Evolutionary conservation across 768 basidiomycete species (phyloP).

Genomic region (Podaxis sp.): DNA sequence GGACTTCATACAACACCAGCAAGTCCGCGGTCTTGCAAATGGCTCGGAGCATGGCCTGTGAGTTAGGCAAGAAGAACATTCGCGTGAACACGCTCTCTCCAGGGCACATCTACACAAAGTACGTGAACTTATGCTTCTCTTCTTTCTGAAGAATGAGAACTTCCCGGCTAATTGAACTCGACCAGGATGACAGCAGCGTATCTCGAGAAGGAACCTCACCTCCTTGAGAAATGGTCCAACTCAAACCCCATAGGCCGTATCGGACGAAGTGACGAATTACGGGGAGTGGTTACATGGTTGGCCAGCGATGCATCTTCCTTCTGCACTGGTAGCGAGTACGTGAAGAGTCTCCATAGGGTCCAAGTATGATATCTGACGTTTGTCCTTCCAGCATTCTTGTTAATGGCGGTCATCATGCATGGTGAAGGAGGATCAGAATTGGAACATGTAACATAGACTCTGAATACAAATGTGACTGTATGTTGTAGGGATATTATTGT

Average conservation of each 20-base stretch:
- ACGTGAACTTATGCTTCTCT: slow-evolving; percentile 13
- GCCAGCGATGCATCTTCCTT: slow-evolving; percentile 75
- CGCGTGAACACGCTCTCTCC: slow-evolving; percentile 78
- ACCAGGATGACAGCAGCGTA: slow-evolving; percentile 73
- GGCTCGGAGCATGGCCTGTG: slow-evolving; percentile 81
- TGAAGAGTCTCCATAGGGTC: slow-evolving; percentile 20
- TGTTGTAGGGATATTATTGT: not conserved
- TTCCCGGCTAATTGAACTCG: not conserved
- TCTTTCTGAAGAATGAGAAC: not conserved
- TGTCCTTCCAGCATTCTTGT: slow-evolving; percentile 48
- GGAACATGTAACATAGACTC: not conserved
- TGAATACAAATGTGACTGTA: slow-evolving; percentile 30
- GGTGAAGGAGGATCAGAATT: slow-evolving; percentile 35
- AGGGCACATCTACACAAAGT: slow-evolving; percentile 74
- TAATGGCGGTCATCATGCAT: slow-evolving; percentile 61
- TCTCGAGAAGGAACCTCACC: slow-evolving; percentile 61
- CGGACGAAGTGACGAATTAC: slow-evolving; percentile 69
- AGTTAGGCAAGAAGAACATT: slow-evolving; percentile 63
- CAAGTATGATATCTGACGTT: not conserved
- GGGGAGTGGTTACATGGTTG: slow-evolving; percentile 71
- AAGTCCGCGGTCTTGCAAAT: slow-evolving; percentile 80
- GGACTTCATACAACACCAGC: slow-evolving; percentile 76
- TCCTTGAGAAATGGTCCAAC: slow-evolving; percentile 64
- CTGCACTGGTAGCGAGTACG: slow-evolving; percentile 82
- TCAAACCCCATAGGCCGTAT: slow-evolving; percentile 71